Base-by-base conservation (phyloP, 1,139 yeast species). In the Wickerhamomyces sp. region DNA sequence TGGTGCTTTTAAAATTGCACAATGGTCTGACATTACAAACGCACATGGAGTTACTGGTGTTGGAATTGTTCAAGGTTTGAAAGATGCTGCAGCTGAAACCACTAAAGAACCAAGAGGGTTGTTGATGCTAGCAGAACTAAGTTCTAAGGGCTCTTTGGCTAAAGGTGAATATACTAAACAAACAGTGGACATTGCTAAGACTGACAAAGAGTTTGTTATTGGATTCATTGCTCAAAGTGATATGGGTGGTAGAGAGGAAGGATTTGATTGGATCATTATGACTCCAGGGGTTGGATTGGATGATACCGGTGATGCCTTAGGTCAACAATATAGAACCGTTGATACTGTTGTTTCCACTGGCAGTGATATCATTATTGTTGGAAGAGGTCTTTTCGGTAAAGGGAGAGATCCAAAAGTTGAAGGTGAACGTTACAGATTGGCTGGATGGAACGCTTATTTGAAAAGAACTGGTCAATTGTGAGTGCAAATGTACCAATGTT, bases 261-360 rank as follows among this genome's bases (percentile, higher is more conserved):
- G 90, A 0, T 90, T 85, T 59, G 99, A 93, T 67, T 94, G 97
- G 96, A 69, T 94, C 44, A 79, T 90, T 46, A 81, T 94, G 91
- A 93, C 99, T 1, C 99, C 99, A 0, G 99, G 99, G 49, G 99
- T 94, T 39, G 98, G 98, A 2, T 75, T 94, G 48, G 99, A 91
- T 62, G 98, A 91, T 61, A 93, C 84, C 66, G 98, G 98, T n/a
- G 99, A 93, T 64, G 81, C 82, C 1, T 75, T 93, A 51, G 99
- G 99, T 26, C 99, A 94, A 68, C 99, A 93, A 67, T 94, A 94
- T 67, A 77, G 99, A 64, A 81, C 96, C 8, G 99, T 93, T 4
- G 81, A 80, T 55, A 88, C 87, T 51, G 99, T 90, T 30, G 72
- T 88, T 9, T 64, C 78, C 27, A 80, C 85, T 6, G 99, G 99